Conservation (phyloP, 2,329 filamentous ascomycete genomes). For the Mycosphaerelloides madeirae region DNA sequence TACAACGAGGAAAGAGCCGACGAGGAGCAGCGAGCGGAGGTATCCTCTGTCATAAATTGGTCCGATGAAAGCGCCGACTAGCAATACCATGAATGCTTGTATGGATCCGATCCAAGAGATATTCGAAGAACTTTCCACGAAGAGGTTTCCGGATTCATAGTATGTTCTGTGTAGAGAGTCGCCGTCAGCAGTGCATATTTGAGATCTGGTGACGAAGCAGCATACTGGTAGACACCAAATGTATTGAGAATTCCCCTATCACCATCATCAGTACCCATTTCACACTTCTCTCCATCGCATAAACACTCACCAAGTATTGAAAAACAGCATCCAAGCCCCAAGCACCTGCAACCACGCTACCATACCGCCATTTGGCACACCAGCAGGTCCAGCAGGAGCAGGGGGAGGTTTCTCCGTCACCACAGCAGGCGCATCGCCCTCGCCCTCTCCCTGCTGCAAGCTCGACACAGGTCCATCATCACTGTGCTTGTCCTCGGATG, state of each 20-base stretch:
- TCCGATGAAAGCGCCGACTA: conserved; percentile 44
- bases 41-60: conserved; percentile 49
- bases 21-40: conserved; percentile 39
- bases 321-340: conserved; percentile 43
- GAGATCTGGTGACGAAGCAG: too few relatives aligned
- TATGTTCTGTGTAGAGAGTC: conserved; percentile 29
- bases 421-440: neutral
- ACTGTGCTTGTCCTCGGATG: neutral
- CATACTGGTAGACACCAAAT: conserved; percentile 43
- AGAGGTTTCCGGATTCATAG: conserved; percentile 42
- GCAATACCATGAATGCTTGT: conserved; percentile 45
- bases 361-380: conserved; percentile 37
- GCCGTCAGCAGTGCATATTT: too few relatives aligned
- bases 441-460: neutral
- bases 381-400: conserved; percentile 3
- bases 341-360: conserved; percentile 46
- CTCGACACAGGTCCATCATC: too few relatives aligned
- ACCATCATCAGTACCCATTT: neutral
- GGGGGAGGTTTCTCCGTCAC: conserved; percentile 1
- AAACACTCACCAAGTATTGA: conserved; percentile 40
- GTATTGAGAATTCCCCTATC: conserved; percentile 38
- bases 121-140: conserved; percentile 24
- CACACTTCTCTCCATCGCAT: neutral
- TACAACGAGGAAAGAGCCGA: conserved; percentile 43
- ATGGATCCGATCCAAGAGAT: conserved; percentile 45